Base-by-base conservation (phyloP, 441 rosid genomes). In the Pelargonium myrrhifolium region DNA sequence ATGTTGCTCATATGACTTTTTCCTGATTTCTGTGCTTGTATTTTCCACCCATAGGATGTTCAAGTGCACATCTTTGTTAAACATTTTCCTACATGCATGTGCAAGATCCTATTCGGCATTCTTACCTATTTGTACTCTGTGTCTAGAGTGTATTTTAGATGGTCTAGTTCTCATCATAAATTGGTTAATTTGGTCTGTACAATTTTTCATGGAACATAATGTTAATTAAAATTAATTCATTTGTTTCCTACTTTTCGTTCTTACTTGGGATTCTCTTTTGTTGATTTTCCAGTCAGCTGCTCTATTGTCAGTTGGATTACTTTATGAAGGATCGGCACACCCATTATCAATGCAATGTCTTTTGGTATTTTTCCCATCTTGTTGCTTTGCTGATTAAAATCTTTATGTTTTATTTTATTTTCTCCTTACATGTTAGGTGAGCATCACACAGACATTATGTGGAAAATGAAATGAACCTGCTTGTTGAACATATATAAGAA, bases 271-370 rank as follows among this genome's bases (percentile, higher is more conserved):
- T 37, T n/a, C 49, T 65, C 68, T 68, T 58, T 21, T 51, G 17
- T 62, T 74, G 67, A 56, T 77, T 68, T 75, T 77, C 58, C 84
- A 95, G 99, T 84, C 98, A 78, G 96, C 97, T 71, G 99, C 97
- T 6, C 79, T 95, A 66, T 83, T 95, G 83, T 92, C 98, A 18
- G 80, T 89, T 60, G 99, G 99, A 76, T 87, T 92, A 79, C 92
- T 95, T 72, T 92, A 77, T 72, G 99, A 95, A 84, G 99, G 98
- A 80, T 89, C 99, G 56, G 95, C 92, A 68, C 98, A 92, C 80
- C 94, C 84, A 11, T 89, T 79, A 74, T 90, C 93, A 47, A 90
- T 92, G 97, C 91, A 95, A 70, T 84, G 82, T 65, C 90, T 95
- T 72, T 74, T 87, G 98, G 98, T 92, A 87, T 70, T 21, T 77